Evolutionary conservation across 2,329 filamentous ascomycete genomes (phyloP), one percentile per base, ranked within the genome.

Genomic region (Onygenales sp.): DNA sequence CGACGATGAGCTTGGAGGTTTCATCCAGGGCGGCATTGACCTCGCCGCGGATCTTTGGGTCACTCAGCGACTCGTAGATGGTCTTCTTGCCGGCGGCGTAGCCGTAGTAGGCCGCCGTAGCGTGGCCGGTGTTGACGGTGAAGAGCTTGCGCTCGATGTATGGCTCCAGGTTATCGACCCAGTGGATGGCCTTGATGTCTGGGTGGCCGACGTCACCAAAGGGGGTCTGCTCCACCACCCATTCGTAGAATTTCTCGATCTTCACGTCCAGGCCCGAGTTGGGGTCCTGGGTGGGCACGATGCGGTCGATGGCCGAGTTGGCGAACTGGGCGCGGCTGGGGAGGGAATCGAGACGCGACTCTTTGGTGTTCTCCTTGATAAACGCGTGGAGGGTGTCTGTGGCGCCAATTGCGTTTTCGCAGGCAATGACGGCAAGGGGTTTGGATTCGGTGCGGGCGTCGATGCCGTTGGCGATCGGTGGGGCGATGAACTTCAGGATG

Each of bases 61-160:
- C 89, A 57, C 83, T 81, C 59, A 97, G 81, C 7, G 91, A 86
- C 63, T 97, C 92, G 68, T 93, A 88, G 61, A 98, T 89, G 56
- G 87, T 94, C 66, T 82, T 79, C 79, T 94, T 92, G 66, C 87
- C 84, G 60, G 84, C 81, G 74, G 90, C 81, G 80, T 95, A 87
- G 52, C 91, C 92, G 72, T 93, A 91, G 81, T 97, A 97, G 56
- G 93, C 92, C 17, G 91, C 91, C 6, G 92, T 95, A 56, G 93
- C 93, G 69, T 98, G 93, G 53, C 90, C 87, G 21, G 93, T 98
- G 82, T 98, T 98, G 80, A 98, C 92, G 21, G 93, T 98, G 80
- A 91, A 98, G 59, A 98, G 85, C 82, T 98, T 98, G 72, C 93
- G 91, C 83, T 98, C 93, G 65, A 98, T 97, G 77, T 92, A 98